Percentiles rank a stretch among this genome's conserved stretches.
These are phyloP conservation scores for Tremella fuciformis DNA, from an alignment of 768 basidiomycete species.

Conservation along the genomic window DNA sequence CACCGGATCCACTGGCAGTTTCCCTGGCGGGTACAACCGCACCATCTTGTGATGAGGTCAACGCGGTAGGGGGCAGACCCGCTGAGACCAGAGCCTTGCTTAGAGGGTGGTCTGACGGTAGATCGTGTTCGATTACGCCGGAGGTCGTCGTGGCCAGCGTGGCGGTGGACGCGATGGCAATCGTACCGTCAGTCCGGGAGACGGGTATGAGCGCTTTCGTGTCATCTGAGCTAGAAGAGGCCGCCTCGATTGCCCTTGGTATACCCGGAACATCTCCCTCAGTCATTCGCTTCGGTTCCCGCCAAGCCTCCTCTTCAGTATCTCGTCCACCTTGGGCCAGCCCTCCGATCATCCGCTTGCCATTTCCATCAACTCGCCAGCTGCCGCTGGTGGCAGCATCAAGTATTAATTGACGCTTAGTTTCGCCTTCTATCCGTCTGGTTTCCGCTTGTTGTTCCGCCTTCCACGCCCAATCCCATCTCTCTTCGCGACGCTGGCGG, in stretches of 20 bases:
- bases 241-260: neutral
- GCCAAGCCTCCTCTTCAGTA: slow-evolving; percentile 60
- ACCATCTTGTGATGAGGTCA: slow-evolving; percentile 40
- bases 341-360: slow-evolving; percentile 40
- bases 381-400: slow-evolving; percentile 44
- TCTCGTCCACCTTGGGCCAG: slow-evolving; percentile 62
- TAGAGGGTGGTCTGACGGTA: slow-evolving; percentile 44
- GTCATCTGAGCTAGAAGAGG: too few species aligned
- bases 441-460: slow-evolving; percentile 75
- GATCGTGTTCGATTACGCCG: slow-evolving; percentile 25
- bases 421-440: slow-evolving; percentile 45
- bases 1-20: slow-evolving; percentile 31
- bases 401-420: slow-evolving; percentile 38
- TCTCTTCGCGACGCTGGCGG: slow-evolving; percentile 65
- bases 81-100: slow-evolving; percentile 43
- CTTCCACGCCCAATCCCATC: slow-evolving; percentile 90
- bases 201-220: neutral
- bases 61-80: slow-evolving; percentile 49
- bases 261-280: neutral
- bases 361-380: slow-evolving; percentile 44
- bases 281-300: slow-evolving; percentile 35
- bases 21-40: slow-evolving; percentile 46
- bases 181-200: neutral
- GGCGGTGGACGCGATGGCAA: neutral
- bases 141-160: neutral